Evolutionary conservation across 2,329 filamentous ascomycete genomes (phyloP), one percentile per base, ranked within the genome.

Genomic region (Phoma sp.): DNA sequence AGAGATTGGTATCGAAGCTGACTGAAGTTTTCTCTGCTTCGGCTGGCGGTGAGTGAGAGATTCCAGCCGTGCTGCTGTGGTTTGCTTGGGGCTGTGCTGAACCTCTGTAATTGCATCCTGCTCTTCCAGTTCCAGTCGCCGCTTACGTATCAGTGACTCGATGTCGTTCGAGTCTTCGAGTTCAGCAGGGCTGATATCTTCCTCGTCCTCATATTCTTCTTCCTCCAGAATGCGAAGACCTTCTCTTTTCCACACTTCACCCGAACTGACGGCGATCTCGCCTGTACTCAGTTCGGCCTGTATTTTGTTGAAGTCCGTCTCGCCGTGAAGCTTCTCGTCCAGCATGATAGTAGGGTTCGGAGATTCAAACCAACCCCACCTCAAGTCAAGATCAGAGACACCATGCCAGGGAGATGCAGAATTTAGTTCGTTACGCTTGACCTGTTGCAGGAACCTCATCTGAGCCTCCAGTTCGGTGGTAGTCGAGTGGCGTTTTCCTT

Each of bases 311-410:
- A 77, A 49, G 0, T 72, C 69, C 4, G 75, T 72, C 54, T 79
- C 74, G 14, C 75, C 75, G 33, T 76, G 71, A 4, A 80, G 71
- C 9, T 57, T 60, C 44, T 78, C 76, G 11, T 78, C 71, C 0
- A 74, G 59, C 8, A 67, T 70, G 10, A 77, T 54, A 6, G 73
- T 71, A 3, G 65, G 74, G 1, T 78, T 60, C n/a, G 75, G 71
- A 3, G 66, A 65, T 2, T 76, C 71, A 48, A 84, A 82, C 3
- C 81, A 79, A 24, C 55, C 68, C 82, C 82, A 85, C 4, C 61
- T 69, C 9, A 85, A 59, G 3, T 71, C 67, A 4, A 78, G 57
- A 41, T 70, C 72, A 4, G 72, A 71, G 4, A 75, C 52, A 4
- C 75, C 75, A 53, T 65, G 69, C 81, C 81, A 84, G 4, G 64